Percentiles rank a stretch among this genome's conserved stretches.
phyloP scores from a whole-genome alignment of 2,329 filamentous ascomycete genomes.

The Cordyceps cateniannulata region DNA sequence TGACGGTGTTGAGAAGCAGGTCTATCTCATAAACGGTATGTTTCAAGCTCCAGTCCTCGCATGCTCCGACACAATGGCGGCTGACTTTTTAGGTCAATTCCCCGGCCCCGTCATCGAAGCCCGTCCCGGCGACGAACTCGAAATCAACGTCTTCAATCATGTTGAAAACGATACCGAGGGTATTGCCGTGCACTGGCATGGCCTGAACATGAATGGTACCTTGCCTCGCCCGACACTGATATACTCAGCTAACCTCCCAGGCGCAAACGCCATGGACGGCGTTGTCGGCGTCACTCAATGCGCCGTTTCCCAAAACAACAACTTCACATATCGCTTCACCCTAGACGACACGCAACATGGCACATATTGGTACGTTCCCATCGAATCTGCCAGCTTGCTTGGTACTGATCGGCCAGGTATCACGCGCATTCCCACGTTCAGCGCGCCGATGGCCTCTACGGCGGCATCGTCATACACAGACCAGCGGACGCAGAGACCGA shows the following conservation, averaged over 20 bases:
- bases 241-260: not conserved
- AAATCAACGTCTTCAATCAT: slow-evolving; percentile 33
- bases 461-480: slow-evolving; percentile 14
- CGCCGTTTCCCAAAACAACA: slow-evolving; percentile 43
- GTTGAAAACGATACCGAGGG: slow-evolving; percentile 24
- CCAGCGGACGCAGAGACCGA: not conserved
- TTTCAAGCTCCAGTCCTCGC: not conserved
- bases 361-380: slow-evolving; percentile 8
- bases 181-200: slow-evolving; percentile 63
- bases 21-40: slow-evolving; percentile 44
- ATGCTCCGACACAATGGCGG: not conserved
- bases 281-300: slow-evolving; percentile 44
- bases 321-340: slow-evolving; percentile 41
- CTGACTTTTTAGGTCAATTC: slow-evolving; percentile 32
- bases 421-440: slow-evolving; percentile 15
- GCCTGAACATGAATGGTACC: slow-evolving; percentile 53
- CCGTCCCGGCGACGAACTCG: slow-evolving; percentile 35
- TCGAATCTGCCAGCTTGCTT: too few relatives aligned
- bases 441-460: slow-evolving; percentile 14
- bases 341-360: slow-evolving; percentile 10
- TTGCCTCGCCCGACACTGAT: not conserved
- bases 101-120: slow-evolving; percentile 40
- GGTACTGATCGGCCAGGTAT: slow-evolving; percentile 37
- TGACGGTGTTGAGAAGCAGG: slow-evolving; percentile 43
- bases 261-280: slow-evolving; percentile 56